Percentiles rank a stretch among this genome's conserved stretches.
Conservation (phyloP, 2,329 filamentous ascomycete genomes). For the Penicillium sp. region DNA sequence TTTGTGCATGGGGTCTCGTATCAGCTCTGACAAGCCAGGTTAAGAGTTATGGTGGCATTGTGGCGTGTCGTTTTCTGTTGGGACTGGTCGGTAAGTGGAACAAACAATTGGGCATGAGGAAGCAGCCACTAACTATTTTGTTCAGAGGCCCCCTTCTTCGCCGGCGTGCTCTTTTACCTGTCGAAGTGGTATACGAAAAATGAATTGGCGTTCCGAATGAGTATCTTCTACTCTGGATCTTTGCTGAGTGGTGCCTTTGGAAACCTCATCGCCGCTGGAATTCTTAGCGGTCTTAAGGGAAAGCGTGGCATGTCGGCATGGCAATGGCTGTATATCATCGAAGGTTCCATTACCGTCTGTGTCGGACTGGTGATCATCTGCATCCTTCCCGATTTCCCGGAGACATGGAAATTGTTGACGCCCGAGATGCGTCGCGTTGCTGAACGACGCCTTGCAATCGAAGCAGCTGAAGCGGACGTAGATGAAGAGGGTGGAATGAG, state of each 20-base stretch:
- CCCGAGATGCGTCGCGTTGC: constrained; percentile 50
- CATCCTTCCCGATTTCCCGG: constrained; percentile 44
- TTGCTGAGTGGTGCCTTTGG: constrained; percentile 54
- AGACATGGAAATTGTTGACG: constrained; percentile 46
- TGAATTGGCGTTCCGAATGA: constrained; percentile 53
- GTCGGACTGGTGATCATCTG: constrained; percentile 35
- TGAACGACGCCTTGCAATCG: constrained; percentile 50
- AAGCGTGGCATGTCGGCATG: constrained; percentile 37
- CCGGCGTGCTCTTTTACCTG: constrained; percentile 51
- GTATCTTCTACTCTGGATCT: constrained; percentile 53
- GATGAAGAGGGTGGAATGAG: constrained; percentile 50
- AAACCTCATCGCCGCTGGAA: constrained; percentile 55
- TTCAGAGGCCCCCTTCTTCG: constrained; percentile 47
- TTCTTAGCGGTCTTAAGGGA: constrained; percentile 43
- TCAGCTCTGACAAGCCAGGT: constrained; percentile 47
- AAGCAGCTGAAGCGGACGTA: constrained; percentile 50
- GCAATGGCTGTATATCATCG: constrained; percentile 47
- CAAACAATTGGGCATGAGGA: neutral
- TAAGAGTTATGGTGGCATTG: constrained; percentile 42
- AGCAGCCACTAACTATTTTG: neutral
- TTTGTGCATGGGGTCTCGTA: constrained; percentile 47
- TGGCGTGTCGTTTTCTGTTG: constrained; percentile 48
- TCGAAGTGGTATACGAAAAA: constrained; percentile 56
- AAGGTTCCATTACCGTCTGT: constrained; percentile 36
- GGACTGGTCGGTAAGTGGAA: constrained; percentile 38